These are phyloP conservation scores for Alternaria ethzedia DNA, from an alignment of 2,329 filamentous ascomycete species.

Conservation along the genomic window DNA sequence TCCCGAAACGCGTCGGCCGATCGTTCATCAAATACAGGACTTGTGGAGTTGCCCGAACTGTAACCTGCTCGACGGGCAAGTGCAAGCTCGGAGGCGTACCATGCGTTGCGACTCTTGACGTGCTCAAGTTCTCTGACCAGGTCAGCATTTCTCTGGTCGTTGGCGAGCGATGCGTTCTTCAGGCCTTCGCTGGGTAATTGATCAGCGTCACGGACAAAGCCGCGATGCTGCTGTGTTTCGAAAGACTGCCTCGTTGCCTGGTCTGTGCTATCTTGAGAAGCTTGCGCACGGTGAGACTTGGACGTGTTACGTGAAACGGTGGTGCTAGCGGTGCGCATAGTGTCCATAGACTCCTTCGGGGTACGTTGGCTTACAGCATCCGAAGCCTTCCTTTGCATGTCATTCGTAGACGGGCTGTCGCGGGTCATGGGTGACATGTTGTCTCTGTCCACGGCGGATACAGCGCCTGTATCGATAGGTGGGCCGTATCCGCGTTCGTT, in stretches of 20 bases:
- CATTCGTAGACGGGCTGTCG: slow-evolving; percentile 37
- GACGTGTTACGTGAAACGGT: slow-evolving; percentile 44
- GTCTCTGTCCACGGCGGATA: slow-evolving; percentile 55
- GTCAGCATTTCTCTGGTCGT: slow-evolving; percentile 70
- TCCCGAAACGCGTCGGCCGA: slow-evolving; percentile 83
- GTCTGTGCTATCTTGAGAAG: slow-evolving; percentile 65
- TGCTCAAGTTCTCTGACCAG: slow-evolving; percentile 86
- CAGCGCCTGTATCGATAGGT: slow-evolving; percentile 48
- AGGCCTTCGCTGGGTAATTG: slow-evolving; percentile 63
- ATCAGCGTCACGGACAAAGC: slow-evolving; percentile 39
- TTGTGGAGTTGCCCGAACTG: slow-evolving; percentile 71
- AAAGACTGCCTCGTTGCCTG: slow-evolving; percentile 40
- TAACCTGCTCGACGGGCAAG: slow-evolving; percentile 92
- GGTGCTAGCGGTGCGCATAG: slow-evolving; percentile 40
- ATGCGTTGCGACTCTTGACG: slow-evolving; percentile 85
- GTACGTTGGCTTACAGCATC: slow-evolving; percentile 38
- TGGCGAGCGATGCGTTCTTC: slow-evolving; percentile 65
- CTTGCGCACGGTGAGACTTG: slow-evolving; percentile 61
- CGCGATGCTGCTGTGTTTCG: slow-evolving; percentile 40
- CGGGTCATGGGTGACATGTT: slow-evolving; percentile 56
- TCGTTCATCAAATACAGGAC: slow-evolving; percentile 77
- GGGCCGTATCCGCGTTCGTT: slow-evolving; percentile 55
- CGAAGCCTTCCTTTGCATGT: slow-evolving; percentile 38
- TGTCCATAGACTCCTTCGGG: slow-evolving; percentile 47
- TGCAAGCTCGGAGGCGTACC: slow-evolving; percentile 95